Base-by-base conservation (phyloP, 129 eudicot genomes). In the Flaveria robusta region DNA sequence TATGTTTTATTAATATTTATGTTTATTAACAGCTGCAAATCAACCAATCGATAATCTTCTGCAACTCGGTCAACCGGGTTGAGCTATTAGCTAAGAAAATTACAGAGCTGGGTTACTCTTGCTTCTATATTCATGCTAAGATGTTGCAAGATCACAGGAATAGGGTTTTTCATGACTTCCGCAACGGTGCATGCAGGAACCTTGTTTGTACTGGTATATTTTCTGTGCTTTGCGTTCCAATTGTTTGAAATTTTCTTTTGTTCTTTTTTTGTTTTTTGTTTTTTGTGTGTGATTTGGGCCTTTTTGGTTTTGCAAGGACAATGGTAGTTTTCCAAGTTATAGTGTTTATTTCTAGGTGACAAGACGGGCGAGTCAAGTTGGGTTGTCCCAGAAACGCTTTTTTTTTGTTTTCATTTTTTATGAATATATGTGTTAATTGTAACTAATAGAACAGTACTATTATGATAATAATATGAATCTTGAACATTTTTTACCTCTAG, bases 141-240 rank as follows among this genome's bases (percentile, higher is more conserved):
- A 64, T 64, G 69, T 34, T 64, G 69, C 69, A 64, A 64, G 72
- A 67, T 67, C 72, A 67, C 20, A 41, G 72, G 55, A 68, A 68
- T 56, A 79, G 86, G 74, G 88, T 88, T 1, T 88, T 88, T 67
- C 94, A 86, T 79, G 94, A 88, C 64, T 86, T 88, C 66, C 86
- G 88, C 15, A 86, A 84, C 52, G 91, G 90, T 78, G 66, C 66
- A 24, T 59, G 39, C 39, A 59, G 66, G n/a, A 59, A 59, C n/a
- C 66, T 59, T 24, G 66, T 88, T 55, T 88, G 93, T 72, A 83
- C 93, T n/a, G 90, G 93, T 88, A 88, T 26, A 59, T 13, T 59
- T 54, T 26, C 13, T 24, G 13, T 24, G 66, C 66, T 59, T 58
- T 58, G 34, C 34, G 23, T 23, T 58, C 8, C 1, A 5, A 20